These are phyloP conservation scores for Panaeolus cyanescens DNA, from an alignment of 768 basidiomycete genomes.

Conservation along the genomic window DNA sequence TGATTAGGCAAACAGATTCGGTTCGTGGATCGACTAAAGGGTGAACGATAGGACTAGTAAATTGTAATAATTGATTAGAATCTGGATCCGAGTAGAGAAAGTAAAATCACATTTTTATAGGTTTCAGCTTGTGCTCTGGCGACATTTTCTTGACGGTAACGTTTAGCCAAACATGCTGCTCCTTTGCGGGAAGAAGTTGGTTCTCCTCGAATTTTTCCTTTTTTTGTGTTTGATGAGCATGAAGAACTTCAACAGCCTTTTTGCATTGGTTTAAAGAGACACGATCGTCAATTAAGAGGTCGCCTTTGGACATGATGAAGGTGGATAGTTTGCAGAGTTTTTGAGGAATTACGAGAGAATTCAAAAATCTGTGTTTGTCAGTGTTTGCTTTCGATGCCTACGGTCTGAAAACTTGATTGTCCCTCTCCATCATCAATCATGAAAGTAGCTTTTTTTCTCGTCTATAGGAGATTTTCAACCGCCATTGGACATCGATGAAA, in stretches of 20 bases:
- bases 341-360: background rate
- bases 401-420: no score
- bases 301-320: constrained; percentile 41
- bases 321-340: background rate
- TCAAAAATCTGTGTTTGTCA: constrained; percentile 20
- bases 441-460: no score
- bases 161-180: constrained; percentile 88
- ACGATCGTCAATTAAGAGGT: constrained; percentile 65
- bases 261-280: constrained; percentile 75
- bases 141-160: constrained; percentile 85
- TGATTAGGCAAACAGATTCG: constrained; percentile 84
- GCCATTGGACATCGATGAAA: no score
- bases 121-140: constrained; percentile 75
- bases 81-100: background rate
- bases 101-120: constrained; percentile 74
- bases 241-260: constrained; percentile 78
- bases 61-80: constrained; percentile 7
- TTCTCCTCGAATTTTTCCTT: constrained; percentile 66
- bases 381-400: no score
- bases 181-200: constrained; percentile 76
- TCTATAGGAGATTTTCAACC: no score
- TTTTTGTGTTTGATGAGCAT: constrained; percentile 66
- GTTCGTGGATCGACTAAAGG: constrained; percentile 84
- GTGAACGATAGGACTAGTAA: constrained; percentile 68
- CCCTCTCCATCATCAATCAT: no score